Conservation (phyloP, 2,329 filamentous ascomycete species). For the Pseudogymnoascus sp. region DNA sequence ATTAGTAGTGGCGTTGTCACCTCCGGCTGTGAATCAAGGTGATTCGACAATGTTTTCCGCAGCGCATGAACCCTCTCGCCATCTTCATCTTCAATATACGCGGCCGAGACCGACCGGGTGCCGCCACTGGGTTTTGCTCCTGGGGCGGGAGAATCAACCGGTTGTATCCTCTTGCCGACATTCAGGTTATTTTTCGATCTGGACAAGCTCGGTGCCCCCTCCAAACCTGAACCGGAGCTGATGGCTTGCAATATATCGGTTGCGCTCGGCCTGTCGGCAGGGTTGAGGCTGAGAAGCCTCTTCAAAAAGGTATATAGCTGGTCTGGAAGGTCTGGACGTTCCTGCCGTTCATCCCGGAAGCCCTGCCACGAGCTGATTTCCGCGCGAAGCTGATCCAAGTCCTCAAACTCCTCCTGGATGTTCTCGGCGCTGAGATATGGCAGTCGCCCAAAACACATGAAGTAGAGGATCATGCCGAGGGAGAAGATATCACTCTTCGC, state of each 20-base stretch:
- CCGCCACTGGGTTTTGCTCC: slow-evolving; percentile 19
- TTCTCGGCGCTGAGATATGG: slow-evolving; percentile 80
- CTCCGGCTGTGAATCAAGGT: neutral
- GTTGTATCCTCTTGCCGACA: slow-evolving; percentile 23
- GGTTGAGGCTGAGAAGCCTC: slow-evolving; percentile 68
- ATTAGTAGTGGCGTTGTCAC: slow-evolving; percentile 30
- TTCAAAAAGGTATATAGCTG: slow-evolving; percentile 81
- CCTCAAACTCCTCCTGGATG: slow-evolving; percentile 84
- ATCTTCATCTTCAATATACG: slow-evolving; percentile 24
- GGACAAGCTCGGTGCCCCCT: neutral
- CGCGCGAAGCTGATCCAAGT: slow-evolving; percentile 71
- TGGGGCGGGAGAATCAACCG: slow-evolving; percentile 25
- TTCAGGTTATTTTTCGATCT: neutral
- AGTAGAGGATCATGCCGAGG: slow-evolving; percentile 95
- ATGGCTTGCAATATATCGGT: slow-evolving; percentile 61
- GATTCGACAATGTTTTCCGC: neutral
- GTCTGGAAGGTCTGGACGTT: slow-evolving; percentile 73
- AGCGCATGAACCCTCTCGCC: slow-evolving; percentile 2
- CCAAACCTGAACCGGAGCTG: slow-evolving; percentile 14
- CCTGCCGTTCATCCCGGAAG: slow-evolving; percentile 66
- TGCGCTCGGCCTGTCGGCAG: slow-evolving; percentile 69
- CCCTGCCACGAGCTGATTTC: slow-evolving; percentile 86
- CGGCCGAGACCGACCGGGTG: slow-evolving; percentile 20
- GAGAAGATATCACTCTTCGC: slow-evolving; percentile 98
- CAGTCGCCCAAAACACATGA: slow-evolving; percentile 87